Evolutionary conservation across 192 early-diverging fungal species (phyloP).

Genomic region (Backusella australiensis): DNA sequence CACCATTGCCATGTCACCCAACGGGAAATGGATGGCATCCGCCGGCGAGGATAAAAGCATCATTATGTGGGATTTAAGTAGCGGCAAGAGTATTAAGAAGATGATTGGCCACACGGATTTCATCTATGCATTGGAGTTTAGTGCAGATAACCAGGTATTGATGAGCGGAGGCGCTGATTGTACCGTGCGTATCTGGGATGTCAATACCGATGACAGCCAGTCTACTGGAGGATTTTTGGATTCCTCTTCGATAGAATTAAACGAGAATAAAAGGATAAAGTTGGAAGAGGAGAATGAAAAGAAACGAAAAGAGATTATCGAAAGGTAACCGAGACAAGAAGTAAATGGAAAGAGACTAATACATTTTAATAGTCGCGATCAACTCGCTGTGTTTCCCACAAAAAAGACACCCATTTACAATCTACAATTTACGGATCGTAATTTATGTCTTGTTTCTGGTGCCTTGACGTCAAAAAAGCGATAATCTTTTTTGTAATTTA

Average conservation of each 20-base stretch:
- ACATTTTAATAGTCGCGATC: slow-evolving; percentile 37
- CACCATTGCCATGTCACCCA: slow-evolving; percentile 85
- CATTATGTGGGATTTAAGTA: slow-evolving; percentile 89
- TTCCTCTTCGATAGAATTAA: background rate
- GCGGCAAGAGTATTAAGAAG: slow-evolving; percentile 76
- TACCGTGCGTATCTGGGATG: slow-evolving; percentile 89
- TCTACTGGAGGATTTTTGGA: background rate
- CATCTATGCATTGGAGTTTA: slow-evolving; percentile 88
- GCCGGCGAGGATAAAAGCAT: slow-evolving; percentile 80
- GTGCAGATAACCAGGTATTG: slow-evolving; percentile 74
- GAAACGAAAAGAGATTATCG: slow-evolving; percentile 25
- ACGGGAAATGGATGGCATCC: slow-evolving; percentile 88
- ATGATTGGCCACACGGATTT: slow-evolving; percentile 84
- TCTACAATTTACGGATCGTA: slow-evolving; percentile 81
- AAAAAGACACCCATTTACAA: slow-evolving; percentile 90
- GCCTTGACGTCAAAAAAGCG: slow-evolving; percentile 48
- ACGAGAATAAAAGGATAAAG: slow-evolving; percentile 12
- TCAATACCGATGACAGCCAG: slow-evolving; percentile 49
- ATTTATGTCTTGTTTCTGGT: slow-evolving; percentile 84
- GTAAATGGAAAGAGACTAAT: background rate
- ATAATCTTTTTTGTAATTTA: background rate
- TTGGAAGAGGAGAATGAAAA: slow-evolving; percentile 16
- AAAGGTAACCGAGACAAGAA: slow-evolving; percentile 26
- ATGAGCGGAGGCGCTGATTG: slow-evolving; percentile 87
- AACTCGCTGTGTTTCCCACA: slow-evolving; percentile 78